Evolutionary conservation across 2,329 filamentous ascomycete species (phyloP).

Genomic region (Fusarium robinianum): DNA sequence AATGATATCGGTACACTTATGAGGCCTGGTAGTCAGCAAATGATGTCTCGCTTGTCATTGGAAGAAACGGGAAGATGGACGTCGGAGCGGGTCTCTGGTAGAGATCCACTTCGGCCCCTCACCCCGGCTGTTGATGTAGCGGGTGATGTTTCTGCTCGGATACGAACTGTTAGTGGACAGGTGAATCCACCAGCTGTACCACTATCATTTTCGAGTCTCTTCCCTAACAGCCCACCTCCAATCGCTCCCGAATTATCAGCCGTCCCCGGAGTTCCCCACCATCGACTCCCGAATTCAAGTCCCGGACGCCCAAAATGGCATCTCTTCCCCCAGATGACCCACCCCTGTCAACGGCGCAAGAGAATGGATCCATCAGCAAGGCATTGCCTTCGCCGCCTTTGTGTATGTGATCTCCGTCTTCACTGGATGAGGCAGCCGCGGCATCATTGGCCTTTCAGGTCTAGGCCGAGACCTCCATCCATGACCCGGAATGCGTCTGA

Average conservation of each 20-base stretch:
- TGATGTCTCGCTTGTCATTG: slow-evolving; percentile 5
- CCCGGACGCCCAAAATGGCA: slow-evolving; percentile 36
- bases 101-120: slow-evolving; percentile 5
- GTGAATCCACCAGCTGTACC: not conserved
- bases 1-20: too few species aligned
- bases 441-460: not conserved
- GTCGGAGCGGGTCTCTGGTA: slow-evolving; percentile 14
- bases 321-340: slow-evolving; percentile 34
- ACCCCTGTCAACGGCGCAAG: slow-evolving; percentile 23
- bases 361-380: slow-evolving; percentile 5
- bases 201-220: too few species aligned
- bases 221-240: slow-evolving; percentile 3
- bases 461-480: slow-evolving; percentile 7
- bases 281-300: slow-evolving; percentile 37
- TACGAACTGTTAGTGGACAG: slow-evolving; percentile 11
- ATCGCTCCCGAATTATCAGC: slow-evolving; percentile 33
- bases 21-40: not conserved
- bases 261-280: slow-evolving; percentile 26
- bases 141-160: slow-evolving; percentile 1
- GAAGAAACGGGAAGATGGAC: slow-evolving; percentile 13
- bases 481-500: slow-evolving; percentile 1
- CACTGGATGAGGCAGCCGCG: slow-evolving; percentile 5
- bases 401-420: too few species aligned
- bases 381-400: too few species aligned
- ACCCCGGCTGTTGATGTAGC: slow-evolving; percentile 1